Conservation (phyloP, 148 eudicot species). For the Oxyria digyna region DNA sequence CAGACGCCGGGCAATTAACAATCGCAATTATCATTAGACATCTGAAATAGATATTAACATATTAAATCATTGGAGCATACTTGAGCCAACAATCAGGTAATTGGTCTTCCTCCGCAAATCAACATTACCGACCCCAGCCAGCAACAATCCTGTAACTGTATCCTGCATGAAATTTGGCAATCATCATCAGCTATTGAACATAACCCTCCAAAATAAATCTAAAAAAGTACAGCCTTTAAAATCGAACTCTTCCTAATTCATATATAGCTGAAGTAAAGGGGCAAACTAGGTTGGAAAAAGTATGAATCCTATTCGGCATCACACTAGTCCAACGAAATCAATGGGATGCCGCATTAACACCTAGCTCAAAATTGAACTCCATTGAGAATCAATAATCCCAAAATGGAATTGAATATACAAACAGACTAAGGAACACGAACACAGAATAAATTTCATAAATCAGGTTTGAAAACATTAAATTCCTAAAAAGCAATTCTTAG, state of each 20-base stretch:
- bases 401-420: not conserved
- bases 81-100: conserved; percentile 90
- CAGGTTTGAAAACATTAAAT: not conserved
- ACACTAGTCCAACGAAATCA: not conserved
- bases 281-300: not conserved
- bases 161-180: conserved; percentile 40
- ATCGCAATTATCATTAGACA: not conserved
- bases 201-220: not conserved
- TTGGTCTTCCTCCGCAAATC: conserved; percentile 95
- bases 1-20: not conserved
- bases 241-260: not conserved
- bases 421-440: not conserved
- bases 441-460: not conserved
- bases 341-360: not conserved
- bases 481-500: not conserved
- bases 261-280: not conserved
- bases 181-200: not conserved
- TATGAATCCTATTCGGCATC: not conserved
- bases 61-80: conserved; percentile 25
- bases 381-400: not conserved
- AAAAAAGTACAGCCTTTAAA: not conserved
- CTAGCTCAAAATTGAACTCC: not conserved
- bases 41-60: not conserved
- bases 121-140: conserved; percentile 96
- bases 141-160: conserved; percentile 82